Evolutionary conservation across 2,329 filamentous ascomycete species (phyloP), one percentile per base, ranked within the genome.

Genomic region (Sporothrix protearum): DNA sequence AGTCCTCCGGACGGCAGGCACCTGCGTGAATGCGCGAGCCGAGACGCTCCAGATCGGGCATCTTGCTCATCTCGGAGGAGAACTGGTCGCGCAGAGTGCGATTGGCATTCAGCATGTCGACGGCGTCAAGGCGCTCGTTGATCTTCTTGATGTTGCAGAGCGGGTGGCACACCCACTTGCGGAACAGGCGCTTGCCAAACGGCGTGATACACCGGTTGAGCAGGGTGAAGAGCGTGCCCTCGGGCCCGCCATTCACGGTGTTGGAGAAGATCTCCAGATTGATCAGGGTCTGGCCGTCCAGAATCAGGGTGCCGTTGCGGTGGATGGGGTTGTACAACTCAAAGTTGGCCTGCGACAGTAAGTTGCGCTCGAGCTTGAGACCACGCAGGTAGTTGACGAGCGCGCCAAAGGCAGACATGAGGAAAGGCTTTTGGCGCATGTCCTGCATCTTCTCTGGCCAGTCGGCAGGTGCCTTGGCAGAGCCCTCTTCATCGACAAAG

Each of bases 211-310:
- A 99, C 68, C 93, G 89, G 80, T 99, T 98, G 69, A 99, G 87
- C 74, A 99, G 88, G 68, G 87, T 88, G 80, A 98, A 99, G 1
- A 99, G 82, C 0, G 96, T 98, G 7, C 96, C 96, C 51, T 97
- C 92, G 0, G 85, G 79, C 16, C 93, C 89, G 8, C 94, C 95
- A 78, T 97, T 95, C 75, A 92, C 93, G 0, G 91, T 94, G 80
- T 99, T 99, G 76, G 93, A 88, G 76, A 99, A 99, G 5, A 99
- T 88, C 79, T 99, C 96, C n/a, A 99, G 89, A 77, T 99, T 99
- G 84, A 97, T 96, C 76, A 99, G 85, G 28, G 94, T 98, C 79
- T 99, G 96, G 0, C 96, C 96, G 76, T 99, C 96, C 0, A 99
- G 86, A 10, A 99, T 91, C 59, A 99, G 83, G 39, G 93, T 98